Evolutionary conservation across 176 grass and related monocot species (phyloP), one percentile per base, ranked within the genome.

Genomic region (Areca catechu): DNA sequence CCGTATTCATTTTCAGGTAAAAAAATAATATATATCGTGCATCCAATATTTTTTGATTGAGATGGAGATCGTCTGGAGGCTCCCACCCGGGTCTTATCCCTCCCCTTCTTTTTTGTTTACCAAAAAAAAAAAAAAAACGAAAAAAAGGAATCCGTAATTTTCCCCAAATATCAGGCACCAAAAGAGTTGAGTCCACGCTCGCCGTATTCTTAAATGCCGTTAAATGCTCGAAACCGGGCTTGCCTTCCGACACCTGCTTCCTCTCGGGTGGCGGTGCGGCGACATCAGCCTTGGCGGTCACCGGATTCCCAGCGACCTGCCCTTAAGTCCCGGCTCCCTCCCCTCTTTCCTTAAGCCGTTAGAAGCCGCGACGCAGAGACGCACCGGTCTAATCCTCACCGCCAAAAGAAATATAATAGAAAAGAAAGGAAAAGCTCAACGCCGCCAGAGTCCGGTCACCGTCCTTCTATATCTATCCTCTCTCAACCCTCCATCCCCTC

Each of bases 361-460:
- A 5, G 15, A 16, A 10, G 1, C 5, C 30, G 23, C 49, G 49
- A 66, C 21, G 63, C 63, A 53, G 23, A 23, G 49, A 66, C 21
- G 63, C 63, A 53, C 17, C 25, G 24, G 17, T 18, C 19, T 20
- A 62, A 62, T 17, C 5, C 57, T 72, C 58, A 72, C 69, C 50
- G 15, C 30, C 0, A 7, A 34, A 34, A 34, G 48, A 15, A 18
- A 10, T 15, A 18, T 54, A 18, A 34, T 15, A 50, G 20, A 18
- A 20, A 16, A n/a, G 14, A 48, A 22, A 6, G 51, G 30, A 7
- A 34, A 34, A 34, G 22, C 16, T 22, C 57, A 58, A 0, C 69
- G 7, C 69, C 51, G 37, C 55, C 70, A 24, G 55, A 57, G 58
- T 80, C 65, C 56, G 19, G 55, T 69, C 60, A 21, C 71, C 66